A percentile compares a stretch with the other conserved stretches of the same genome.
phyloP scores from a whole-genome alignment of 169 alveolate genomes.

The Babesia ovata region DNA sequence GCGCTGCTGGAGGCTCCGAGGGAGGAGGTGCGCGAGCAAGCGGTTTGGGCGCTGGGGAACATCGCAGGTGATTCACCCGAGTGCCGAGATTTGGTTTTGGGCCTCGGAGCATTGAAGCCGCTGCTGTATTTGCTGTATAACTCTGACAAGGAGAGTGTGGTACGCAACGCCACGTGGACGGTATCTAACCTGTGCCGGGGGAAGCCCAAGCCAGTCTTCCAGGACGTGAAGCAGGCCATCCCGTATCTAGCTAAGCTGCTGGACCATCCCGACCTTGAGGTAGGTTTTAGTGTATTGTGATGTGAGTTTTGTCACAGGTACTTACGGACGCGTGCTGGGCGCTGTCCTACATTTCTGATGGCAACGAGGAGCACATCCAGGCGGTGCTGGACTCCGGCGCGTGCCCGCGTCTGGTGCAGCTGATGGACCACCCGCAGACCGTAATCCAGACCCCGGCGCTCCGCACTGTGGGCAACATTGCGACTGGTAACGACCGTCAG shows the following conservation, averaged over 20 bases:
- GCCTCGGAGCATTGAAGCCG: slow-evolving; percentile 87
- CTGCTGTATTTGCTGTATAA: slow-evolving; percentile 77
- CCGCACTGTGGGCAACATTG: slow-evolving; percentile 95
- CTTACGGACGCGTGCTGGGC: slow-evolving; percentile 95
- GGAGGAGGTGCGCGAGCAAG: slow-evolving; percentile 95
- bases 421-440: slow-evolving; percentile 84
- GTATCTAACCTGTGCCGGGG: slow-evolving; percentile 93
- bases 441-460: slow-evolving; percentile 94
- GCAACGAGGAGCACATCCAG: slow-evolving; percentile 89
- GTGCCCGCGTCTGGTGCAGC: slow-evolving; percentile 89
- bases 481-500: slow-evolving; percentile 95
- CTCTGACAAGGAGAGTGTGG: slow-evolving; percentile 86
- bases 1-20: slow-evolving; percentile 86
- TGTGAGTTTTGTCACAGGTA: slow-evolving; percentile 49
- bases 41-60: slow-evolving; percentile 98
- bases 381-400: slow-evolving; percentile 88
- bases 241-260: slow-evolving; percentile 88
- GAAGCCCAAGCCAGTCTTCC: slow-evolving; percentile 89
- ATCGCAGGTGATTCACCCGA: slow-evolving; percentile 97
- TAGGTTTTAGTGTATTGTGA: slow-evolving; percentile 15
- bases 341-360: slow-evolving; percentile 91
- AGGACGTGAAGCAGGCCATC: slow-evolving; percentile 82
- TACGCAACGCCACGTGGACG: slow-evolving; percentile 96
- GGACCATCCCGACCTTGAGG: slow-evolving; percentile 84
- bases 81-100: slow-evolving; percentile 88